phyloP scores from a whole-genome alignment of 1,139 yeast genomes.

The Kodamaea derodonti region DNA sequence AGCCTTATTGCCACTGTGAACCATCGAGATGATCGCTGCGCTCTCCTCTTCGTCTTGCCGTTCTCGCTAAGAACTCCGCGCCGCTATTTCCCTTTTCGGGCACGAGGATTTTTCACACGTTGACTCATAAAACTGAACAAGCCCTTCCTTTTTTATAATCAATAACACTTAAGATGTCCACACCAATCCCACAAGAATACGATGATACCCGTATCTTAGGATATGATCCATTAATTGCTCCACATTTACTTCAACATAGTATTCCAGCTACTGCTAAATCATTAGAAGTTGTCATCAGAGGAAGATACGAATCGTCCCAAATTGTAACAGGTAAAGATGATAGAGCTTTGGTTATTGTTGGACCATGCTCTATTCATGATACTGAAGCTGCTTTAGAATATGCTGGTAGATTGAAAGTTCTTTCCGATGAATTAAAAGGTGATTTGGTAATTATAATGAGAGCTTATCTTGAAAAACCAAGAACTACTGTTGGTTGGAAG shows the following conservation, averaged over 20 bases:
- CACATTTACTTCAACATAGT: conserved; percentile 78
- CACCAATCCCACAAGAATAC: conserved; percentile 67
- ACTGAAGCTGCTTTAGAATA: conserved; percentile 85
- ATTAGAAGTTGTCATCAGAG: conserved; percentile 65
- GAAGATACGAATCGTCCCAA: conserved; percentile 71
- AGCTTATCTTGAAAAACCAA: conserved; percentile 96
- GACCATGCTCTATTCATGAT: conserved; percentile 97
- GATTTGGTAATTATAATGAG: conserved; percentile 90
- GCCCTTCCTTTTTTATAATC: not conserved
- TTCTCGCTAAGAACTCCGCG: too few relatives aligned
- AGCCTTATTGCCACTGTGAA: too few relatives aligned
- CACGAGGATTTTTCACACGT: not conserved
- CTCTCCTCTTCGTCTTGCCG: too few relatives aligned
- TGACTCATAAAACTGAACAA: not conserved
- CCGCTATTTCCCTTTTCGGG: not conserved
- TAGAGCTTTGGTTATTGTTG: conserved; percentile 78
- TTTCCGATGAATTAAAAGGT: conserved; percentile 63
- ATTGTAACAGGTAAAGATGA: conserved; percentile 74
- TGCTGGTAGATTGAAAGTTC: conserved; percentile 63
- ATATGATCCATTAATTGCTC: conserved; percentile 88
- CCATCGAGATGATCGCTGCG: too few relatives aligned
- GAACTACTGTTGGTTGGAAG: conserved; percentile 99
- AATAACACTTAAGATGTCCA: conserved; percentile 26
- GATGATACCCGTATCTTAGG: conserved; percentile 89
- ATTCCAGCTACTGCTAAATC: conserved; percentile 63